phyloP scores from a whole-genome alignment of 192 early-diverging fungal species.

The Coemansia reversa region DNA sequence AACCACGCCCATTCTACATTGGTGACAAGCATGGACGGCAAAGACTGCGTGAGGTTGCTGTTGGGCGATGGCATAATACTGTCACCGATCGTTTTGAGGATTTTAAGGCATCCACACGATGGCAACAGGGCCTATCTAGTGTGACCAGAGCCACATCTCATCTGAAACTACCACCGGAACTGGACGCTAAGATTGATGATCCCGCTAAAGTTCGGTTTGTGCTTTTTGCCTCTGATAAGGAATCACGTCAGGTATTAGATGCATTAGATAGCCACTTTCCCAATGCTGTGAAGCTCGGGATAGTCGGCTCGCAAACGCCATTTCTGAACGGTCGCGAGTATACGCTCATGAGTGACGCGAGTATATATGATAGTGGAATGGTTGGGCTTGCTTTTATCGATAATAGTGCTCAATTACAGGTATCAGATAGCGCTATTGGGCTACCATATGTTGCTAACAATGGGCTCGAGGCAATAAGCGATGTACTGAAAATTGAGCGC shows the following conservation, averaged over 20 bases:
- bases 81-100: constrained; percentile 22
- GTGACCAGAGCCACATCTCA: constrained; percentile 35
- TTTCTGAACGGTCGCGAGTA: constrained; percentile 44
- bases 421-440: no score
- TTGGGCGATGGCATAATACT: constrained; percentile 46
- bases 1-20: constrained; percentile 30
- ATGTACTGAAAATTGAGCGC: constrained; percentile 23
- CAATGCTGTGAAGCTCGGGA: constrained; percentile 33
- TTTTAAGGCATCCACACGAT: not conserved
- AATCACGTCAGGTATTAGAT: constrained; percentile 34
- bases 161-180: constrained; percentile 27
- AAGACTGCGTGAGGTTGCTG: constrained; percentile 40
- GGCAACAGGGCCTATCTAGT: constrained; percentile 20
- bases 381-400: constrained; percentile 37
- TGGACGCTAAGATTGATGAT: constrained; percentile 2
- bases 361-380: constrained; percentile 22
- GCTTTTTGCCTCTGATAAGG: constrained; percentile 33
- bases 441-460: not conserved
- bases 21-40: constrained; percentile 49
- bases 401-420: not conserved
- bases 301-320: constrained; percentile 43
- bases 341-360: constrained; percentile 17
- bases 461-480: constrained; percentile 15
- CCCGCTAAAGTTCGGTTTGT: constrained; percentile 19
- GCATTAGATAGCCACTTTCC: constrained; percentile 35